A percentile compares a stretch with the other conserved stretches of the same genome.
Evolutionary conservation across 371 early-diverging fungal species (phyloP).

Genomic region (Haplosporangium sp.): DNA sequence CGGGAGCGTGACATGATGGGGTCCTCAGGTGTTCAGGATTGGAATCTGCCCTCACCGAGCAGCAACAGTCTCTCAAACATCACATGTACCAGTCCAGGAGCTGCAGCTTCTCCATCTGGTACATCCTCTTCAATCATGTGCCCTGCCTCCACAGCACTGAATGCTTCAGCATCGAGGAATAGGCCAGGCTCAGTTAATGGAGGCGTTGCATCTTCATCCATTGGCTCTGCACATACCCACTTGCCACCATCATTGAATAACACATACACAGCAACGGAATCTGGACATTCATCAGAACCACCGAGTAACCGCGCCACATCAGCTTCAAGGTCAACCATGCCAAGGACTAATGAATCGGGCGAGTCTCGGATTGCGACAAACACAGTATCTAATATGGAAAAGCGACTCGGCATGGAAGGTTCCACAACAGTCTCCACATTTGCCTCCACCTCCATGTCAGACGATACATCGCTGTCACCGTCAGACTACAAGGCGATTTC

Average conservation of each 20-base stretch:
- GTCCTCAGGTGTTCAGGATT: constrained; percentile 14
- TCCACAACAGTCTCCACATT: not conserved
- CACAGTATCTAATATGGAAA: constrained; percentile 2
- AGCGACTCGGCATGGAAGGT: not conserved
- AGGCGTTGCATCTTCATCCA: not conserved
- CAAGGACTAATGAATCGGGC: too few relatives aligned
- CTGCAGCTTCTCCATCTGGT: not conserved
- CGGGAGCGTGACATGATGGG: constrained; percentile 22
- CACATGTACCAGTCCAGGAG: constrained; percentile 3
- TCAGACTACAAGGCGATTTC: not conserved
- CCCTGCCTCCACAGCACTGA: not conserved
- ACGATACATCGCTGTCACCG: not conserved
- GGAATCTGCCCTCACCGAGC: constrained; percentile 11
- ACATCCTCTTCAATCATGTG: not conserved
- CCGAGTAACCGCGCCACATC: not conserved
- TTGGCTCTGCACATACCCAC: not conserved
- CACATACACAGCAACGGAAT: too few relatives aligned
- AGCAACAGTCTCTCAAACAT: not conserved
- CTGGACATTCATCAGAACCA: not conserved
- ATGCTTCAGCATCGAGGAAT: constrained; percentile 1
- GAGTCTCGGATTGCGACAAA: too few relatives aligned
- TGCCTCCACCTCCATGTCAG: too few relatives aligned
- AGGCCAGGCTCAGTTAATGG: constrained; percentile 5
- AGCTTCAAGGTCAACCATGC: too few relatives aligned
- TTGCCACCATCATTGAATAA: not conserved